These are phyloP conservation scores for Russula sp. DNA, from an alignment of 768 basidiomycete species.

Conservation along the genomic window DNA sequence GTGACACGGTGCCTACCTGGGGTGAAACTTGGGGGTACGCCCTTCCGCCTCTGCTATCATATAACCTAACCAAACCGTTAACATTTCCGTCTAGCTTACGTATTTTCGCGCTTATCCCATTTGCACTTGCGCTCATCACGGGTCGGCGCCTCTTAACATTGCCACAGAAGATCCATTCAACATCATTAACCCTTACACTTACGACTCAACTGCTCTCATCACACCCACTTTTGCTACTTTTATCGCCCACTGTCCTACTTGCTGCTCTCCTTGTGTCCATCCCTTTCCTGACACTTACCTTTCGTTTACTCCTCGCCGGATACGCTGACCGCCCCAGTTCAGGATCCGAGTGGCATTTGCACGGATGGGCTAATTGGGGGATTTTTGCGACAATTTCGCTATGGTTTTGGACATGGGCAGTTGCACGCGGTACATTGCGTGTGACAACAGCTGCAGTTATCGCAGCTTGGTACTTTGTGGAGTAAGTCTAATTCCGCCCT, in stretches of 20 bases:
- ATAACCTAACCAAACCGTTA: neutral
- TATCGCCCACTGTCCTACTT: conserved; percentile 74
- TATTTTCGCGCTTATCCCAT: conserved; percentile 72
- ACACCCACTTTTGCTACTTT: conserved; percentile 70
- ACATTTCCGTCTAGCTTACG: conserved; percentile 51
- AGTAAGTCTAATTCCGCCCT: conserved; percentile 42
- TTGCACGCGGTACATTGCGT: conserved; percentile 74
- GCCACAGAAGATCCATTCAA: conserved; percentile 64
- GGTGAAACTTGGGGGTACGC: conserved; percentile 77
- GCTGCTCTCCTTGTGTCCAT: conserved; percentile 64
- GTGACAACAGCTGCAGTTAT: conserved; percentile 79
- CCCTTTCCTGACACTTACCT: conserved; percentile 74
- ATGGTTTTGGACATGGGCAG: conserved; percentile 76
- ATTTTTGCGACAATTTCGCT: conserved; percentile 50
- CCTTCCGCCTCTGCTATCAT: conserved; percentile 7
- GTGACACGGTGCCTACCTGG: conserved; percentile 63
- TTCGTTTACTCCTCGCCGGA: conserved; percentile 74
- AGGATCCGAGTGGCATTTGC: conserved; percentile 50
- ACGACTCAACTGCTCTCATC: conserved; percentile 66
- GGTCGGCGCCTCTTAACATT: conserved; percentile 69
- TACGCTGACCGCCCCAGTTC: conserved; percentile 45
- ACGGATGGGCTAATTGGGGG: conserved; percentile 74
- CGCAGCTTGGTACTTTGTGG: conserved; percentile 87
- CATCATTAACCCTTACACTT: conserved; percentile 55
- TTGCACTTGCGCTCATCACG: conserved; percentile 65